Conservation (phyloP, 495 filamentous ascomycete species). For the Stereocaulon alpinum region DNA sequence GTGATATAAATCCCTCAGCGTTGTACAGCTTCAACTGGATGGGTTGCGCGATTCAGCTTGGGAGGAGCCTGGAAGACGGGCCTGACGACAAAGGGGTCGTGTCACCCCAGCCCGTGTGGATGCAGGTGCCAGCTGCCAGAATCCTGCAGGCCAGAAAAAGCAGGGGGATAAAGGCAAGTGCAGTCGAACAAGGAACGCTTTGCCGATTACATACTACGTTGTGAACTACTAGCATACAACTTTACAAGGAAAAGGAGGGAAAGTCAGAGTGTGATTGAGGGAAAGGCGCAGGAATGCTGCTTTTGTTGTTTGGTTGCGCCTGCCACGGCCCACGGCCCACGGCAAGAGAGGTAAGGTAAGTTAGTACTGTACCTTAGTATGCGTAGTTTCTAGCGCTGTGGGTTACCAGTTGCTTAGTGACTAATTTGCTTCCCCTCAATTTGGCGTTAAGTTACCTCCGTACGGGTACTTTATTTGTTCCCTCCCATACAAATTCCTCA, state of each 20-base stretch:
- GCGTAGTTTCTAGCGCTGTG: conserved; percentile 12
- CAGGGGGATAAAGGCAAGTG: neutral
- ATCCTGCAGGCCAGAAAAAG: neutral
- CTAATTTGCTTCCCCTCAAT: conserved; percentile 12
- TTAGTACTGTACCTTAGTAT: too few species aligned
- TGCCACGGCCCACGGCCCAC: neutral
- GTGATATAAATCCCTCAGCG: too few species aligned
- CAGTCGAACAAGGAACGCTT: neutral
- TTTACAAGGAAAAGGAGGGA: neutral
- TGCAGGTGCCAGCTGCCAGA: neutral
- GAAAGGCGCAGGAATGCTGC: conserved; percentile 12
- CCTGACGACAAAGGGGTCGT: neutral
- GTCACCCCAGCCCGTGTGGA: neutral
- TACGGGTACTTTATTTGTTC: too few species aligned
- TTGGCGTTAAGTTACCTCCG: too few species aligned
- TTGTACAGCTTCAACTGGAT: too few species aligned
- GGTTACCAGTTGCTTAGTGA: neutral
- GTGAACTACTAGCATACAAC: too few species aligned
- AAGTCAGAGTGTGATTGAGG: neutral
- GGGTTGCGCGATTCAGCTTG: too few species aligned
- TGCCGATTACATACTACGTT: neutral
- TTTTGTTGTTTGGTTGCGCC: conserved; percentile 10
- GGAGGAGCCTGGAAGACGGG: too few species aligned
- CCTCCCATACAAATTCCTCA: conserved; percentile 45
- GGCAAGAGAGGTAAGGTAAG: conserved; percentile 13